These are phyloP conservation scores for Quercus engelmannii DNA, from an alignment of 306 rosid genomes.

Conservation along the genomic window DNA sequence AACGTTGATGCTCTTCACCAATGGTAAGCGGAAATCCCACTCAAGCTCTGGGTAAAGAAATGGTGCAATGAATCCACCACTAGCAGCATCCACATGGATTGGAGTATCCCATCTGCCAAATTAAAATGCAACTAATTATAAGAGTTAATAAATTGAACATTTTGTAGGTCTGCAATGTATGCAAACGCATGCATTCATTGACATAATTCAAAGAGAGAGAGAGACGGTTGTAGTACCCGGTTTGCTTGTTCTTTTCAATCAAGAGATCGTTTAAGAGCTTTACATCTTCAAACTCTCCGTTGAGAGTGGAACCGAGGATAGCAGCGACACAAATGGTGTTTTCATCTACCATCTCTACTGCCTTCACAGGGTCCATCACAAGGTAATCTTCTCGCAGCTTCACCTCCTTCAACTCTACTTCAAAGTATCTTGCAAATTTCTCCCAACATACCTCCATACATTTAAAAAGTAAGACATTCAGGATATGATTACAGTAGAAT, in stretches of 20 bases:
- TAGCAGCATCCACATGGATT: slow-evolving; percentile 94
- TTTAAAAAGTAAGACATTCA: background rate
- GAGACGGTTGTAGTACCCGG: slow-evolving; percentile 48
- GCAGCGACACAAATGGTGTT: slow-evolving; percentile 97
- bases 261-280: slow-evolving; percentile 75
- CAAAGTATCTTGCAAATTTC: slow-evolving; percentile 96
- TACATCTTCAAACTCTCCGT: slow-evolving; percentile 97
- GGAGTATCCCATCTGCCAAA: slow-evolving; percentile 87
- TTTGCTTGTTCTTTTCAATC: slow-evolving; percentile 58
- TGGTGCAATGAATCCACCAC: slow-evolving; percentile 96
- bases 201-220: background rate
- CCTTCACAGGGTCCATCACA: slow-evolving; percentile 80
- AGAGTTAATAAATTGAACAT: background rate
- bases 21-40: slow-evolving; percentile 83
- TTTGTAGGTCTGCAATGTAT: background rate
- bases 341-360: slow-evolving; percentile 88
- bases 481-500: too few relatives aligned
- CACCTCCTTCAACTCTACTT: slow-evolving; percentile 90
- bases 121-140: background rate
- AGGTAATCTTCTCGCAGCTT: slow-evolving; percentile 68
- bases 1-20: slow-evolving; percentile 91
- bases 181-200: background rate
- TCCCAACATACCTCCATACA: slow-evolving; percentile 83
- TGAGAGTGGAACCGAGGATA: slow-evolving; percentile 85
- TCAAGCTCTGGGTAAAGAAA: slow-evolving; percentile 83